phyloP scores from a whole-genome alignment of 441 rosid genomes.

The Geranium incanum region DNA sequence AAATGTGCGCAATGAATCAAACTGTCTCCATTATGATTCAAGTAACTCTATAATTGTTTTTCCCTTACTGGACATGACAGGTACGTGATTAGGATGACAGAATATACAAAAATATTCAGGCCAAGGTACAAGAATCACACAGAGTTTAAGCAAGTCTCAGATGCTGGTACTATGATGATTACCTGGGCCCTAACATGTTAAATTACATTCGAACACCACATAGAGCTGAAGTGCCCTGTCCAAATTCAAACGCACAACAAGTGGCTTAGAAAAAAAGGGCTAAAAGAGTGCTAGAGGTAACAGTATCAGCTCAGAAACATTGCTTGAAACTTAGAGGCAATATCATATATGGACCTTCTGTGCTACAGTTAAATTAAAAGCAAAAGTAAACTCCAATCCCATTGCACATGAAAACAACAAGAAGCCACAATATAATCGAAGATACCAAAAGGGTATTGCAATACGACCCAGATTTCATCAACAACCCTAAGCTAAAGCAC shows the following conservation, averaged over 20 bases:
- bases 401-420: not conserved
- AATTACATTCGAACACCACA: not conserved
- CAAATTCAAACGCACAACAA: not conserved
- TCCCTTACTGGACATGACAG: not conserved
- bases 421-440: not conserved
- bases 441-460: not conserved
- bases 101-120: not conserved
- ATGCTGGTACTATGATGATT: not conserved
- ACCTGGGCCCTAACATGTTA: not conserved
- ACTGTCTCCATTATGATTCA: not conserved
- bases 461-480: not conserved
- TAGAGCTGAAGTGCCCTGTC: not conserved
- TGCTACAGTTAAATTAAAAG: no score
- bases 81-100: not conserved
- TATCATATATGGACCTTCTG: no score
- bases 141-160: not conserved
- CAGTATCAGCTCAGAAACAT: not conserved
- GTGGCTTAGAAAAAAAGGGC: not conserved
- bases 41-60: not conserved
- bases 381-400: not conserved
- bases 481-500: slow-evolving; percentile 5
- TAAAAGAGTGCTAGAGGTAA: not conserved
- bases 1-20: no score
- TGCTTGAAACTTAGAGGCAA: not conserved
- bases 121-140: not conserved